Evolutionary conservation across 345 rosid genomes (phyloP).

Genomic region (Nasturtium officinale): DNA sequence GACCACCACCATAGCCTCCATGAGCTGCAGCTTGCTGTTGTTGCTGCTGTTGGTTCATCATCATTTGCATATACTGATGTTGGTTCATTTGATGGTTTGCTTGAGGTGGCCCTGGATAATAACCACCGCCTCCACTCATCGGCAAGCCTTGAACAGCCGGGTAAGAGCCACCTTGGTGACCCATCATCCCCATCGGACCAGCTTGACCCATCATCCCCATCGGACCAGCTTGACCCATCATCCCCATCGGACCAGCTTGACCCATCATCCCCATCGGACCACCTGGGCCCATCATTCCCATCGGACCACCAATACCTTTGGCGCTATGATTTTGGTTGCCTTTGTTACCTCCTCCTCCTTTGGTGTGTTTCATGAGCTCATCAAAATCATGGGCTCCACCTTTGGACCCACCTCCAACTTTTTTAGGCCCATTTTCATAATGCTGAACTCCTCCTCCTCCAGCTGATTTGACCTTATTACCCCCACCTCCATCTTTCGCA

Average conservation of each 20-base stretch:
- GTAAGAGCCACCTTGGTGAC: conserved; percentile 47
- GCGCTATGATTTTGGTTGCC: conserved; percentile 32
- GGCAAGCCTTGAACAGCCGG: conserved; percentile 83
- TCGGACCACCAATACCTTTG: conserved; percentile 40
- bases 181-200: conserved; percentile 43
- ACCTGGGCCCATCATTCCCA: conserved; percentile 43
- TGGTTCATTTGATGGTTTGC: conserved; percentile 55
- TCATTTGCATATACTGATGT: conserved; percentile 60
- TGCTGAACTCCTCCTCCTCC: conserved; percentile 41
- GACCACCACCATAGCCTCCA: conserved; percentile 70
- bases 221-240: conserved; percentile 45
- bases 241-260: conserved; percentile 44
- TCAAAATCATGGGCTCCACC: conserved; percentile 52
- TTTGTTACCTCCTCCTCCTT: conserved; percentile 41
- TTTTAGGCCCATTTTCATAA: conserved; percentile 54
- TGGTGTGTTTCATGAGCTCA: conserved; percentile 45
- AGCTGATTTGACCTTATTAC: conserved; percentile 39
- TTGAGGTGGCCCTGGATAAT: conserved; percentile 17
- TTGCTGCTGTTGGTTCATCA: conserved; percentile 43
- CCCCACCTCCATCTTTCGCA: conserved; percentile 47
- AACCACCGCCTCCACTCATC: conserved; percentile 59
- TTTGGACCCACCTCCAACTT: conserved; percentile 51
- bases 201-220: conserved; percentile 42
- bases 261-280: no score
- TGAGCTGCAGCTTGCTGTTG: conserved; percentile 47